These are phyloP conservation scores for Diatrype stigma DNA, from an alignment of 2,329 filamentous ascomycete species.

Conservation along the genomic window DNA sequence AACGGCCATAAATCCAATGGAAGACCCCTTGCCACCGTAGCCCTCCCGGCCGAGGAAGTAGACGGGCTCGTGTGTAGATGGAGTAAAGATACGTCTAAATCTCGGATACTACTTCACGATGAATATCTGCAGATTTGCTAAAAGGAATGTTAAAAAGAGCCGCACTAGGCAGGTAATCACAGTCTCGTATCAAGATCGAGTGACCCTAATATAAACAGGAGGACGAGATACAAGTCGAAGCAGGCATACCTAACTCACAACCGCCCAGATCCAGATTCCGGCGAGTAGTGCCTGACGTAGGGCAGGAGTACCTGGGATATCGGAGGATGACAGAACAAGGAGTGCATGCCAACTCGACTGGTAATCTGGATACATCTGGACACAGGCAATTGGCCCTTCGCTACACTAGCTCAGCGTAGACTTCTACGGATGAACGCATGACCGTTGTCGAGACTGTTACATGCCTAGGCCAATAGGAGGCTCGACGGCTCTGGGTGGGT, in stretches of 20 bases:
- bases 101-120: background rate
- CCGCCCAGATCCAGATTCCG: constrained; percentile 5
- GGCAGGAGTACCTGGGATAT: constrained; percentile 24
- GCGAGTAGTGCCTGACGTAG: constrained; percentile 16
- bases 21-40: constrained; percentile 26
- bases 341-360: constrained; percentile 38
- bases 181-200: background rate
- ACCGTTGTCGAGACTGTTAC: constrained; percentile 41
- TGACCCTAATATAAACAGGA: background rate
- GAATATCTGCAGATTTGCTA: background rate
- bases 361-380: constrained; percentile 31
- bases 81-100: constrained; percentile 5
- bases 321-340: constrained; percentile 25
- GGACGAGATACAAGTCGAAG: constrained; percentile 5
- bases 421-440: constrained; percentile 48
- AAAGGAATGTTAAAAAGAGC: background rate
- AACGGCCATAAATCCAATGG: constrained; percentile 32
- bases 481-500: constrained; percentile 24
- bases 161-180: background rate
- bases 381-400: constrained; percentile 38
- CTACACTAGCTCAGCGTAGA: constrained; percentile 41
- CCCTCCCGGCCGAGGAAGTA: constrained; percentile 28
- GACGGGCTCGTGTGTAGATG: constrained; percentile 17
- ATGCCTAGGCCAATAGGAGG: constrained; percentile 35
- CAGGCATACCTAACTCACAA: constrained; percentile 7